Evolutionary conservation across 1,284 basidiomycete genomes (phyloP).

Genomic region (Melampsora medusae): DNA sequence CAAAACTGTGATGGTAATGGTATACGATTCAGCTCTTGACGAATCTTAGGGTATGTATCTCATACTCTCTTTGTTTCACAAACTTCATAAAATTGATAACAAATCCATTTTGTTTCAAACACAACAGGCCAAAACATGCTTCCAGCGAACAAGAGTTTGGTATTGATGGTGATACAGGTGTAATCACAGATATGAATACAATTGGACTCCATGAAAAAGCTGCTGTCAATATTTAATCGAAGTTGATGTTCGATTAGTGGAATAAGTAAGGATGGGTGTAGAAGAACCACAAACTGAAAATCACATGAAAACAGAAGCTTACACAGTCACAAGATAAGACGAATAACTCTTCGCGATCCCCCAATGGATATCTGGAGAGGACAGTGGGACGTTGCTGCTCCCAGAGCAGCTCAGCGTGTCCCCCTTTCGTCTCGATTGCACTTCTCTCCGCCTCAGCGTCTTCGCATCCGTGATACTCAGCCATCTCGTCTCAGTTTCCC

Average conservation of each 20-base stretch:
- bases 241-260: neutral
- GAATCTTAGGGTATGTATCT: slow-evolving; percentile 69
- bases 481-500: no score
- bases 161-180: slow-evolving; percentile 90
- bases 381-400: no score
- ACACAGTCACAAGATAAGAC: no score
- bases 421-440: no score
- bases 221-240: slow-evolving; percentile 85
- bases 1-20: slow-evolving; percentile 96
- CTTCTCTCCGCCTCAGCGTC: no score
- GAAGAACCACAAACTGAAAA: no score
- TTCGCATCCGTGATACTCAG: no score
- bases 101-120: neutral
- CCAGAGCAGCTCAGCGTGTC: no score
- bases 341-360: no score
- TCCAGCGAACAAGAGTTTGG: slow-evolving; percentile 87
- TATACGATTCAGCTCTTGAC: slow-evolving; percentile 89
- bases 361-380: no score
- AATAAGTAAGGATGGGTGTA: no score
- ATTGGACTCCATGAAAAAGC: slow-evolving; percentile 93
- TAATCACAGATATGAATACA: slow-evolving; percentile 89
- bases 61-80: neutral
- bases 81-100: neutral
- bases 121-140: slow-evolving; percentile 87
- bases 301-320: no score